A percentile compares a stretch with the other conserved stretches of the same genome.
phyloP scores from a whole-genome alignment of 2,329 filamentous ascomycete genomes.

The Colletotrichum zoysiae region DNA sequence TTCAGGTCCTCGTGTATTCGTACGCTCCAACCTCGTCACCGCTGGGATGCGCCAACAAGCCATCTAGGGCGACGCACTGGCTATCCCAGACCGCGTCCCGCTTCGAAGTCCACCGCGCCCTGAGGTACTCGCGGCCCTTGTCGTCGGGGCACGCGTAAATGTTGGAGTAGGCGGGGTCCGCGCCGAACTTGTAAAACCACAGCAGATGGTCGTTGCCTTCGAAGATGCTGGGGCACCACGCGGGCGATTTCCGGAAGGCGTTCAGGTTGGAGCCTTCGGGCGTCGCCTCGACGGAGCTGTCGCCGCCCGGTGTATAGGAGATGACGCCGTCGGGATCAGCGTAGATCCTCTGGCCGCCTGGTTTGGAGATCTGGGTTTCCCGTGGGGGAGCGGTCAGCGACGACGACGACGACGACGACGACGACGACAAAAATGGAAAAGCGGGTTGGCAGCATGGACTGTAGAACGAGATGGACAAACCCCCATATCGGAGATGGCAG shows the following conservation, averaged over 20 bases:
- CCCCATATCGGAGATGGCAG: neutral
- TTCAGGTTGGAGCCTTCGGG: slow-evolving; percentile 63
- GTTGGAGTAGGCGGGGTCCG: slow-evolving; percentile 42
- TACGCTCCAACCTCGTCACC: slow-evolving; percentile 51
- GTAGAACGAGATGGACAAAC: fast-evolving
- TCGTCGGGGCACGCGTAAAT: slow-evolving; percentile 19
- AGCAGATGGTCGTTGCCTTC: neutral
- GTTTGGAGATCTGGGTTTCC: slow-evolving; percentile 62
- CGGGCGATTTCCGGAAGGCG: slow-evolving; percentile 58
- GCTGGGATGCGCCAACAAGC: slow-evolving; percentile 48
- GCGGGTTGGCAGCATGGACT: too few species aligned
- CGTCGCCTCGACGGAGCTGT: slow-evolving; percentile 63
- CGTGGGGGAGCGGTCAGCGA: neutral
- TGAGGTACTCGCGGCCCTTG: neutral
- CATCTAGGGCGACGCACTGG: slow-evolving; percentile 51
- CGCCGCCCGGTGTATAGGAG: slow-evolving; percentile 60
- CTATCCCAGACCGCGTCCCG: slow-evolving; percentile 2
- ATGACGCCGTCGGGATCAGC: slow-evolving; percentile 66
- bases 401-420: too few species aligned
- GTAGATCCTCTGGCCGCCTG: slow-evolving; percentile 74
- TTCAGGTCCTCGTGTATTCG: slow-evolving; percentile 52
- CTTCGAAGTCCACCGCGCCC: slow-evolving; percentile 7
- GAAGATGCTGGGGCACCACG: slow-evolving; percentile 41
- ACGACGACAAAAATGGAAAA: too few species aligned
- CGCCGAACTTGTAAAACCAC: neutral